Evolutionary conservation across 192 early-diverging fungal genomes (phyloP), one percentile per base, ranked within the genome.

Genomic region (Podila clonocystis): DNA sequence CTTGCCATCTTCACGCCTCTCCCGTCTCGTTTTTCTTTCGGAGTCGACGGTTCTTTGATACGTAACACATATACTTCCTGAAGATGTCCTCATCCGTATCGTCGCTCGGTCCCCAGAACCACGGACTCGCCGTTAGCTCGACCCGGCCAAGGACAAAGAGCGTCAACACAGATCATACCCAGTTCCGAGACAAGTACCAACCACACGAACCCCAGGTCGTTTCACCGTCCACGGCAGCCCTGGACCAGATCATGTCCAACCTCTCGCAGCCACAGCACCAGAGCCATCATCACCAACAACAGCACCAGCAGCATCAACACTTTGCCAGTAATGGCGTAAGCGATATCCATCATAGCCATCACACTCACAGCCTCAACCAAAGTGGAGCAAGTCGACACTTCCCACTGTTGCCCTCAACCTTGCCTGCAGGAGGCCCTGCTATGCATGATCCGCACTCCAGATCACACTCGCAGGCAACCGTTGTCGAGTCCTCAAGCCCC

Each of bases 181-280:
- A 73, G 29, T 45, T 50, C 19, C 71, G 26, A 29, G 38, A 62
- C 60, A 65, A 26, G 26, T 48, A 36, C 20, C 62, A 38, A 31
- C 57, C 31, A 3, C 62, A 62, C 34, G 34, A 36, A 45, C 63
- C 31, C 20, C 55, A 20, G 19, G 33, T 20, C 17, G 3, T 48
- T 3, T 30, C 57, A 7, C 50, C 67, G 1, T 30, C 61, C 9
- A 59, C 74, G 1, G 52, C 50, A 8, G 55, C 74, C 63, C 63
- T 60, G 29, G 68, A 76, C 34, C 74, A 65, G 74, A 59, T 70
- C 74, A 63, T 62, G 62, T 63, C 62, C 29, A 52, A 38, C 61
- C 69, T 71, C 19, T 52, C 49, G 11, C 28, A 33, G 13, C 31
- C 62, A 5, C 62, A 62, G 12, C 33, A 36, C 12, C 62, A 29